Base-by-base conservation (phyloP, 179 eudicot species). In the Carnegiea gigantea region DNA sequence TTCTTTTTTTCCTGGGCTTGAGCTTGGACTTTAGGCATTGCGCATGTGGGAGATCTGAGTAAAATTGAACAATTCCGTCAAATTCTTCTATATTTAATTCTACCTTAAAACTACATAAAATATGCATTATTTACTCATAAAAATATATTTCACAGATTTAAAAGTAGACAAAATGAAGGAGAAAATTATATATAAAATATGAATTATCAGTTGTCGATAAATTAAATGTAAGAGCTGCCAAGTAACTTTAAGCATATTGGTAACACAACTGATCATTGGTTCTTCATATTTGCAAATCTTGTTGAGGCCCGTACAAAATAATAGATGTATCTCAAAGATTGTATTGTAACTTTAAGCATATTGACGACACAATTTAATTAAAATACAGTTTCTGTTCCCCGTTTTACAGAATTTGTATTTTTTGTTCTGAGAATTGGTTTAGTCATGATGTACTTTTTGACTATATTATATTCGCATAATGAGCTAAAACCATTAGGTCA, bases 141-240 rank as follows among this genome's bases (percentile, higher is more conserved):
- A 28, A 28, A 28, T 28, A 28, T 28, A 28, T 28, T 28, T 28
- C 30, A 28, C 0, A 28, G 30, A 28, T 1, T 1, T 28, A 28
- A 28, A 0, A 28, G 1, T 28, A 28, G 30, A 1, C 1, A 28
- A 28, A 28, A 28, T 28, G 30, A 28, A 28, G 30, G 1, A 28
- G 30, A 28, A 28, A 28, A 28, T 1, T 28, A 28, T 28, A 1
- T 28, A 28, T 1, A 28, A 28, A 28, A 28, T 28, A 28, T 28
- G 30, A 28, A 28, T 28, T 28, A 28, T 28, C 30, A 28, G 44
- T 46, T 33, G 73, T 80, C 79, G 84, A 75, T 70, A 65, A 70
- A 75, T 46, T 77, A 24, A 70, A 68, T 82, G 82, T 62, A 68
- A 82, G 80, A 78, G 77, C 78, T 77, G 38, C 80, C 76, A 80